A percentile compares a stretch with the other conserved stretches of the same genome.
phyloP scores from a whole-genome alignment of 345 rosid genomes.

The Passiflora organensis region DNA sequence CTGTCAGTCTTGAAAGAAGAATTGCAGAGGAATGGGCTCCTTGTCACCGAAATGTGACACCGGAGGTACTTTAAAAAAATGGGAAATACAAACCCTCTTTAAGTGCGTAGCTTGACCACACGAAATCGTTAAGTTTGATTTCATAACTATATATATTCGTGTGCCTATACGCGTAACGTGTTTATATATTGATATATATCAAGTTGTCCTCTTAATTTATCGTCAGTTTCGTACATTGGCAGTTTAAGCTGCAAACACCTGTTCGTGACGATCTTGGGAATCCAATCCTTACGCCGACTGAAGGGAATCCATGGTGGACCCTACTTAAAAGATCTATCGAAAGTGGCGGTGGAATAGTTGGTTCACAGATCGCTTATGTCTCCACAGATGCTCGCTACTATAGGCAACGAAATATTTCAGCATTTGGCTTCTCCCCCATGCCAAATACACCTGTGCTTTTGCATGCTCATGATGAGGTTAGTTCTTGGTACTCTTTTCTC shows the following conservation, averaged over 20 bases:
- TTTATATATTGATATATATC: no score
- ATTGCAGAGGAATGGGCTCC: conserved; percentile 99
- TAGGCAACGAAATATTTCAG: conserved; percentile 56
- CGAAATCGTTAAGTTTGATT: no score
- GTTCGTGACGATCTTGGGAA: conserved; percentile 36
- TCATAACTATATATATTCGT: no score
- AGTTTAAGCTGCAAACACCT: conserved; percentile 73
- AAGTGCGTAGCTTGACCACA: no score
- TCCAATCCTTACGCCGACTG: conserved; percentile 51
- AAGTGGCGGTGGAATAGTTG: conserved; percentile 62
- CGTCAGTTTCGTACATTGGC: no score
- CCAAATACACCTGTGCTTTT: conserved; percentile 79
- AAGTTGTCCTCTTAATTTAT: no score
- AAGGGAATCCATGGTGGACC: conserved; percentile 81
- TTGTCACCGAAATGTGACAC: conserved; percentile 75
- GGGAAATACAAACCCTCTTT: no score
- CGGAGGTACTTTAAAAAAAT: conserved; percentile 75
- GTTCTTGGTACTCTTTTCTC: background rate
- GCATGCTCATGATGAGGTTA: conserved; percentile 92
- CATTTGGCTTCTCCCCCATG: conserved; percentile 90
- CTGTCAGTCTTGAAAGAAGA: conserved; percentile 65
- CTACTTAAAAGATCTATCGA: conserved; percentile 68
- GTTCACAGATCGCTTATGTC: conserved; percentile 84
- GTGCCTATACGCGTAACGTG: no score
- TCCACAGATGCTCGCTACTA: conserved; percentile 84